phyloP scores from a whole-genome alignment of 2,329 filamentous ascomycete genomes.

The Piedraia hortae region DNA sequence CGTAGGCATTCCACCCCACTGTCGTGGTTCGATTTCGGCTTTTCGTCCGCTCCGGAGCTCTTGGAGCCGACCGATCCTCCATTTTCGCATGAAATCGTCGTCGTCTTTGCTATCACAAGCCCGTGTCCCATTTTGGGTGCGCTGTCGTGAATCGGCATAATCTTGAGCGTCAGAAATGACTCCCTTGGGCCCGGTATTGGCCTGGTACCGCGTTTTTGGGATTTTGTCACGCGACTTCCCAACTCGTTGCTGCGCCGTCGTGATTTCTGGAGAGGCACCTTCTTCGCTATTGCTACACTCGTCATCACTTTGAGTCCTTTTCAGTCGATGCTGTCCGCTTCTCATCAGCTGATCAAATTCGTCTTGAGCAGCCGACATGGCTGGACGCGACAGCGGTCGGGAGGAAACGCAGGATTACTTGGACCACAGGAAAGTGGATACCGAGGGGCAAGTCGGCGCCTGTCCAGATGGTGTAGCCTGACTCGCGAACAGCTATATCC shows the following conservation, averaged over 20 bases:
- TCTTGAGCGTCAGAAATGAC: constrained; percentile 63
- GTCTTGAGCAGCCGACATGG: constrained; percentile 22
- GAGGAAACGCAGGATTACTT: too few species aligned
- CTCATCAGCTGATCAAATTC: constrained; percentile 25
- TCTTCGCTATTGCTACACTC: too few species aligned
- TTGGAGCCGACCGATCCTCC: constrained; percentile 53
- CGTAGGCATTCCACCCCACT: constrained; percentile 52
- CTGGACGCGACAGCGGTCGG: too few species aligned
- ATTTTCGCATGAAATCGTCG: constrained; percentile 66
- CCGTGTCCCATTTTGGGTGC: constrained; percentile 10
- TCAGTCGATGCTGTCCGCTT: constrained; percentile 19
- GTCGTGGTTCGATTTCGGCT: constrained; percentile 16
- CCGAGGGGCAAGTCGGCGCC: too few species aligned
- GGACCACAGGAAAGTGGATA: too few species aligned
- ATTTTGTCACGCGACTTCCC: constrained; percentile 15
- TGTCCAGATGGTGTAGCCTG: too few species aligned
- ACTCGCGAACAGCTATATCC: too few species aligned
- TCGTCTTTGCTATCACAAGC: constrained; percentile 33
- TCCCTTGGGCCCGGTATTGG: constrained; percentile 59
- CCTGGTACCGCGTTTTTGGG: constrained; percentile 35
- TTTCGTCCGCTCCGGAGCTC: constrained; percentile 39
- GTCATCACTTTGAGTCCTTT: too few species aligned
- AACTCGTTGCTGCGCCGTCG: too few species aligned
- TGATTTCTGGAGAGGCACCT: too few species aligned
- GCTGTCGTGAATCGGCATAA: constrained; percentile 23